Base-by-base conservation (phyloP, 805 yeast genomes). In the Naumovozyma dairenensis region DNA sequence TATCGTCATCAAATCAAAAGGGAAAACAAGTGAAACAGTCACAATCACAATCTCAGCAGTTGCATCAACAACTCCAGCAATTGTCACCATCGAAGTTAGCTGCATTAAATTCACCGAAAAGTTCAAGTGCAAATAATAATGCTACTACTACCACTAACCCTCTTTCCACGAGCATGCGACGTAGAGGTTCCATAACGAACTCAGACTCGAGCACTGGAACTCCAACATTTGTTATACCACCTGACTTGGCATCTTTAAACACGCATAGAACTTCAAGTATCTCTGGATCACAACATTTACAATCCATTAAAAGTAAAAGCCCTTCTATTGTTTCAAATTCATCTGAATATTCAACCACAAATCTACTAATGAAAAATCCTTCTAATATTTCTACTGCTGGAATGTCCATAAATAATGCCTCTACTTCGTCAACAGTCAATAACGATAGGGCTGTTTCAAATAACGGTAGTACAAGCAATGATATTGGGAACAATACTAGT, bases 181-280 rank as follows among this genome's bases (percentile, higher is more conserved):
- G 39, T 19, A 33, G 45, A 24, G 39, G 33, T 26, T 36, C 42
- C 2, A 28, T 34, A 8, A 31, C 35, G 10, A 35, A 34, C 17
- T 36, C 39, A 9, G 48, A 44, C 7, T 37, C 37, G 3, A 29
- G 33, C 6, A 36, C 29, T 13, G 37, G 38, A 4, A 45, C 53
- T 4, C 51, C 51, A 12, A 45, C 53, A 5, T 36, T 48, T 16
- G 48, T 48, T 15, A 36, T 48, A 38, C 49, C 51, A n/a, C 51
- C 53, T 5, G 49, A 48, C 18, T 29, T 49, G 31, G 51, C 51
- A 15, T 46, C 50, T 13, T 30, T 45, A 25, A 49, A 39, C 28
- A 42, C 50, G 4, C 47, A 40, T 16, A 48, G 45, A 16, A 43
- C 53, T 6, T 45, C 53, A 7, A 40, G 37, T 14, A 40, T 43